Evolutionary conservation across 2,329 filamentous ascomycete species (phyloP).

Genomic region (Penicillium hesseltinei): DNA sequence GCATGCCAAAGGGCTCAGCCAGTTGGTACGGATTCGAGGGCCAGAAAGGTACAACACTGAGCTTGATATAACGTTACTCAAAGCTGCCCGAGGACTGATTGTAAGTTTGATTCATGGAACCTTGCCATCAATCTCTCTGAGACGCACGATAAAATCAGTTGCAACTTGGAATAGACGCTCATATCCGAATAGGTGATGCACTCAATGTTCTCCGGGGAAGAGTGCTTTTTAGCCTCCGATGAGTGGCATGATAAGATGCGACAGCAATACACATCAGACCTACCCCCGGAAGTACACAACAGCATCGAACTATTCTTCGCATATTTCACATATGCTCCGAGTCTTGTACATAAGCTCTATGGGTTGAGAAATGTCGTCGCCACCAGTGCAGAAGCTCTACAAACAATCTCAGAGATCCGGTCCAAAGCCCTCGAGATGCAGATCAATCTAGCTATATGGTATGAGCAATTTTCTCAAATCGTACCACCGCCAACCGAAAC

Average conservation of each 20-base stretch:
- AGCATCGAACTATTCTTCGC: conserved; percentile 29
- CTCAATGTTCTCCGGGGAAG: conserved; percentile 29
- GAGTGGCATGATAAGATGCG: conserved; percentile 30
- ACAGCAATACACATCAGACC: conserved; percentile 17
- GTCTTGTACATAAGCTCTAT: conserved; percentile 28
- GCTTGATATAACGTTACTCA: conserved; percentile 26
- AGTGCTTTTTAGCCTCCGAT: conserved; percentile 26
- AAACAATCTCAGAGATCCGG: conserved; percentile 17
- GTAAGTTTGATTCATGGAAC: conserved; percentile 12
- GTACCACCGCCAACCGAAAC: conserved; percentile 21
- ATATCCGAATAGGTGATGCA: conserved; percentile 27
- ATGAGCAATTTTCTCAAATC: conserved; percentile 18
- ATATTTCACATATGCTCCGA: conserved; percentile 27
- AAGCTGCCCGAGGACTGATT: conserved; percentile 28
- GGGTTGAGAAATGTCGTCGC: conserved; percentile 19
- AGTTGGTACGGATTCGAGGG: conserved; percentile 26
- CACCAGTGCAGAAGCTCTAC: conserved; percentile 8
- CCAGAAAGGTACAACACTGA: conserved; percentile 20
- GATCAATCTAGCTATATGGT: conserved; percentile 22
- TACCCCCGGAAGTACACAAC: conserved; percentile 16
- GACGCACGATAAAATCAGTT: background rate
- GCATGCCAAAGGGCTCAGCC: conserved; percentile 29
- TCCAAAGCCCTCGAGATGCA: conserved; percentile 23
- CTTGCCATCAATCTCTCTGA: background rate
- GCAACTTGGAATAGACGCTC: background rate